Percentiles rank a stretch among this genome's conserved stretches.
Evolutionary conservation across 1,284 basidiomycete genomes (phyloP).

Genomic region (Entoloma clypeatum): DNA sequence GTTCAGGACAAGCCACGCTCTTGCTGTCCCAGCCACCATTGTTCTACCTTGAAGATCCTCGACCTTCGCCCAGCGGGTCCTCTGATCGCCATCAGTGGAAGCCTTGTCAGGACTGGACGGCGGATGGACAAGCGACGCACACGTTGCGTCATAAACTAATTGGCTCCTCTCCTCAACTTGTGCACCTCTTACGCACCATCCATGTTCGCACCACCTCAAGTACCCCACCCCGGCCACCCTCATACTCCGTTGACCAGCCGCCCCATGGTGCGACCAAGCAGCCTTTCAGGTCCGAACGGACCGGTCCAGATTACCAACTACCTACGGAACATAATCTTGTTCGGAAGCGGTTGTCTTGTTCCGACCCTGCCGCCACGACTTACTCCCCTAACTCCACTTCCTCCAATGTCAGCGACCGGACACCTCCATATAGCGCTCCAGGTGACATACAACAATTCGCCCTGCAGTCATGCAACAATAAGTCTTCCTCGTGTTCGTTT

Average conservation of each 20-base stretch:
- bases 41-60: conserved; percentile 59
- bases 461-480: too few relatives aligned
- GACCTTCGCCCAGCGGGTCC: conserved; percentile 30
- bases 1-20: conserved; percentile 57
- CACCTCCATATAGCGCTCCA: conserved; percentile 16
- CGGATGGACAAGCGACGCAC: conserved; percentile 64
- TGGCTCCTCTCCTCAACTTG: conserved; percentile 60
- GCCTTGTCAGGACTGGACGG: conserved; percentile 72
- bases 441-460: conserved; percentile 3
- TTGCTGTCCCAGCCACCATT: conserved; percentile 58
- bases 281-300: conserved; percentile 31
- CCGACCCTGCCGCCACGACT: conserved; percentile 8
- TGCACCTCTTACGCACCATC: conserved; percentile 53
- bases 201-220: conserved; percentile 27
- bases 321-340: conserved; percentile 9
- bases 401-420: conserved; percentile 13
- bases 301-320: conserved; percentile 16
- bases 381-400: conserved; percentile 14
- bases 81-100: conserved; percentile 55
- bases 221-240: conserved; percentile 18
- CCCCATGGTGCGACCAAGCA: conserved; percentile 35
- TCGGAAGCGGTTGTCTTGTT: conserved; percentile 17
- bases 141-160: conserved; percentile 63
- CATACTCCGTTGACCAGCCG: conserved; percentile 24
- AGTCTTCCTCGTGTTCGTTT: too few relatives aligned